Evolutionary conservation across 768 basidiomycete species (phyloP).

Genomic region (Amanita polypyramis): DNA sequence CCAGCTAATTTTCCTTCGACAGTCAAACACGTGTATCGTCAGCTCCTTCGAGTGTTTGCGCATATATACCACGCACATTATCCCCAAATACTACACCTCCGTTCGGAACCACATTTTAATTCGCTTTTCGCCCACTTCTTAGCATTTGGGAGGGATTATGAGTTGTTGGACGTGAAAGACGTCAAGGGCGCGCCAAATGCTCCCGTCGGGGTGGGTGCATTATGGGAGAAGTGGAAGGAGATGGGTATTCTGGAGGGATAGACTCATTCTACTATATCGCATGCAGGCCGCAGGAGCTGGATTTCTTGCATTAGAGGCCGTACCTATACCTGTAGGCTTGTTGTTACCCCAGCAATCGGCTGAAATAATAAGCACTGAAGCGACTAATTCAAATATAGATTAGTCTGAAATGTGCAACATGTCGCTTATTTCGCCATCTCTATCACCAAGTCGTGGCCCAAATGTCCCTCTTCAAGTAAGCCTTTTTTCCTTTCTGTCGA

Average conservation of each 20-base stretch:
- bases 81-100: slow-evolving; percentile 82
- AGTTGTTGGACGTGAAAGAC: slow-evolving; percentile 85
- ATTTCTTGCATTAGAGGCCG: not conserved
- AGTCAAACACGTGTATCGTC: slow-evolving; percentile 90
- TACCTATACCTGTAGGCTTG: too few species aligned
- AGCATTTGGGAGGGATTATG: slow-evolving; percentile 92
- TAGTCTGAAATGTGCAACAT: not conserved
- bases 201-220: slow-evolving; percentile 61
- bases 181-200: slow-evolving; percentile 58
- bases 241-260: slow-evolving; percentile 69
- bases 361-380: not conserved
- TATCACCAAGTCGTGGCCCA: not conserved
- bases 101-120: slow-evolving; percentile 92
- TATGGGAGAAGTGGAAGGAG: slow-evolving; percentile 88
- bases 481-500: not conserved
- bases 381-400: not conserved
- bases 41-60: slow-evolving; percentile 93
- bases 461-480: slow-evolving; percentile 9
- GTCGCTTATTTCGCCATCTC: not conserved
- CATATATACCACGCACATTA: slow-evolving; percentile 98
- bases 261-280: not conserved
- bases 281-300: not conserved
- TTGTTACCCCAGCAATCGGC: too few species aligned
- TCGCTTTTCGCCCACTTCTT: slow-evolving; percentile 98
- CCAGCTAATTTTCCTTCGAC: slow-evolving; percentile 82